phyloP scores from a whole-genome alignment of 2,329 filamentous ascomycete species.

The Neonectria ditissima region DNA sequence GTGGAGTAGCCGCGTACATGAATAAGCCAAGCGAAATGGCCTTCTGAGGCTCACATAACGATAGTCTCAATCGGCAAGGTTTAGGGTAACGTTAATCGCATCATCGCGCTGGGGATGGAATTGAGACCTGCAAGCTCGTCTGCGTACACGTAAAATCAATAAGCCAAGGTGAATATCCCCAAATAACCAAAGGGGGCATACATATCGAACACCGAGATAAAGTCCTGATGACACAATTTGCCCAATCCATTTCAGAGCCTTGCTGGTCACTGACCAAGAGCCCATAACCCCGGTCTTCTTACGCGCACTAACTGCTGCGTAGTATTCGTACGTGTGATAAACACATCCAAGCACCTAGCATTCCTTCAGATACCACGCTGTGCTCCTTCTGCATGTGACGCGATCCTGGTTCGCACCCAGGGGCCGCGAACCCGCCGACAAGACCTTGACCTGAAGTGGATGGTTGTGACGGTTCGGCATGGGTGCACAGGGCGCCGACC shows the following conservation, averaged over 20 bases:
- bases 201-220: not conserved
- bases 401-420: not conserved
- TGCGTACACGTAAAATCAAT: not conserved
- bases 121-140: not conserved
- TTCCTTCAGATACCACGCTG: not conserved
- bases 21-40: slow-evolving; percentile 18
- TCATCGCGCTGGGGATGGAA: not conserved
- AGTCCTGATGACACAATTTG: not conserved
- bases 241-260: not conserved
- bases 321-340: not conserved
- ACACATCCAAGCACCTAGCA: not conserved
- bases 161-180: not conserved
- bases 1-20: slow-evolving; percentile 10
- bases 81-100: slow-evolving; percentile 5
- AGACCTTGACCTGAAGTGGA: slow-evolving; percentile 2
- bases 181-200: not conserved
- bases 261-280: slow-evolving; percentile 2
- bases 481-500: not conserved
- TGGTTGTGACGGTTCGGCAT: not conserved
- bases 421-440: not conserved
- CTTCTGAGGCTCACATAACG: not conserved
- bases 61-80: slow-evolving; percentile 1
- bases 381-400: slow-evolving; percentile 3
- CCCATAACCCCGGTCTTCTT: not conserved
- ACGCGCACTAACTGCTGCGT: not conserved